Base-by-base conservation (phyloP, 148 eudicot genomes). In the Talinum fruticosum region DNA sequence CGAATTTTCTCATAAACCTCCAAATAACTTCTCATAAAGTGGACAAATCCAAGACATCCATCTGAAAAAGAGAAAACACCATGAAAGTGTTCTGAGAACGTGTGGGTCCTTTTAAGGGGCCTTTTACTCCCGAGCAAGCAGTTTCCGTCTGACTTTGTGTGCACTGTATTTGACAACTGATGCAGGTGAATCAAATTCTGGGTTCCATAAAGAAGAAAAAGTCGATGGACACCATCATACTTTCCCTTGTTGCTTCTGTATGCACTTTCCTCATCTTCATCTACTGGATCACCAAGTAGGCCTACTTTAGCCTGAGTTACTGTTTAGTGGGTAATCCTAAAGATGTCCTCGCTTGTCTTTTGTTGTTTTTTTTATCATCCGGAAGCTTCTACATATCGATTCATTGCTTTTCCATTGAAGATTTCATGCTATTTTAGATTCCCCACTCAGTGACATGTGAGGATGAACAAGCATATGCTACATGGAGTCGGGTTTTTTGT, bases 211-310 rank as follows among this genome's bases (percentile, higher is more conserved):
- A 91, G 93, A 90, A 90, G 95, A 96, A 91, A 82, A 96, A 91
- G 87, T 96, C 99, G 12, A 91, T 91, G 99, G 99, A 96, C 84
- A 89, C 99, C 37, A 90, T 93, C 75, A 88, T 96, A 79, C 92
- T 96, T 73, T 96, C 98, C 66, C 88, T 96, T 51, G 95, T 96
- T 59, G 93, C 95, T 57, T 90, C 99, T 24, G 92, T 89, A 49
- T 93, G 99, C 95, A 96, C 93, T 41, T 91, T 96, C 88, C 89
- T 96, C 77, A 93, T 93, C 64, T 76, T 96, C 80, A 84, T 96
- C 65, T 96, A 96, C 83, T 96, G 99, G 99, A 78, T 92, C 83
- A 91, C 89, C 80, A 92, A 92, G 80, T 92, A 88, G 81, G 30
- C 65, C 80, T 81, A 75, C 79, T 23, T 67, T 76, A 65, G 74